Percentiles rank a stretch among this genome's conserved stretches.
Evolutionary conservation across 1,284 basidiomycete species (phyloP).

Genomic region (Inonotus hispidus): DNA sequence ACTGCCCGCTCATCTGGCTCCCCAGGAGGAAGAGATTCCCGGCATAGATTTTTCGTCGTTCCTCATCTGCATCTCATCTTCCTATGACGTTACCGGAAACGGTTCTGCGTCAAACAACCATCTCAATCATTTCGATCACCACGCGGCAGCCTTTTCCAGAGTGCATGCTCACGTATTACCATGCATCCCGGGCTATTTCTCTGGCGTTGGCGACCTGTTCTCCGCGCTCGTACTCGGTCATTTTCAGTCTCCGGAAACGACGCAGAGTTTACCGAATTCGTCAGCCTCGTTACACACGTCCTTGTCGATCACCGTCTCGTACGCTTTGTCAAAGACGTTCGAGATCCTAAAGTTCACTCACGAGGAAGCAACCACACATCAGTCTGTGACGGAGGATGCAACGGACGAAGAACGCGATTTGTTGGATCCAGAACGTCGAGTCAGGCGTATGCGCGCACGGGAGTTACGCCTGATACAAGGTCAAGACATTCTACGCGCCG

Average conservation of each 20-base stretch:
- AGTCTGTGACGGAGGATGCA: slow-evolving; percentile 38
- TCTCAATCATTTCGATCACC: slow-evolving; percentile 12
- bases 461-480: slow-evolving; percentile 81
- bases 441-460: slow-evolving; percentile 70
- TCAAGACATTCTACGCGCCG: slow-evolving; percentile 36
- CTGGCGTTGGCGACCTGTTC: slow-evolving; percentile 96
- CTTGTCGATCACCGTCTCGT: slow-evolving; percentile 56
- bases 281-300: slow-evolving; percentile 32
- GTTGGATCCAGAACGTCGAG: slow-evolving; percentile 57
- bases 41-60: slow-evolving; percentile 35
- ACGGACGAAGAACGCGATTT: slow-evolving; percentile 74
- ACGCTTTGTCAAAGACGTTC: slow-evolving; percentile 81
- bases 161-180: slow-evolving; percentile 74
- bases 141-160: slow-evolving; percentile 26
- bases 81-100: slow-evolving; percentile 24
- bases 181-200: slow-evolving; percentile 87
- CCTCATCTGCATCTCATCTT: slow-evolving; percentile 78
- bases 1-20: slow-evolving; percentile 42
- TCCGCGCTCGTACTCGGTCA: slow-evolving; percentile 88
- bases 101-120: slow-evolving; percentile 18
- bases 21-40: slow-evolving; percentile 20
- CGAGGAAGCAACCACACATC: slow-evolving; percentile 24
- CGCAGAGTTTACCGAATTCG: slow-evolving; percentile 22
- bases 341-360: slow-evolving; percentile 76
- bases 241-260: slow-evolving; percentile 36